Conservation (phyloP, 164 flowering plant genomes). For the Chimonanthus salicifolius region DNA sequence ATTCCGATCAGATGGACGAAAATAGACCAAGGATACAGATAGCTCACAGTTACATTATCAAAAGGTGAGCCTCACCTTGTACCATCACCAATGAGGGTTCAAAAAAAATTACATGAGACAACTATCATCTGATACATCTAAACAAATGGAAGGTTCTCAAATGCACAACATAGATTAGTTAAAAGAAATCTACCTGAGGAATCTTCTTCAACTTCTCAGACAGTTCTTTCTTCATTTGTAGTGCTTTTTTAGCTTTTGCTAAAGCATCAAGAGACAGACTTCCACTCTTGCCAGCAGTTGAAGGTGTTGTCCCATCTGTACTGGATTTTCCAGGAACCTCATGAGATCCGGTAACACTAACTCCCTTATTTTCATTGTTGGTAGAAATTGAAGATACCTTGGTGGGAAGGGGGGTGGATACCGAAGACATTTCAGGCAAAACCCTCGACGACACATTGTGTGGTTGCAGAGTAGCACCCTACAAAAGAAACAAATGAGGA, state of each 20-base stretch:
- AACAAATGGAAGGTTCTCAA: too few relatives aligned
- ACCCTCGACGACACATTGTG: conserved; percentile 27
- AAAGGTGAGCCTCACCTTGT: not conserved
- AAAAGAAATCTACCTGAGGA: conserved; percentile 47
- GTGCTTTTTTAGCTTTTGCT: conserved; percentile 85
- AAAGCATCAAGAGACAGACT: conserved; percentile 84
- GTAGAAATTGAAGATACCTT: conserved; percentile 99
- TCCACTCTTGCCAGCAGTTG: conserved; percentile 79
- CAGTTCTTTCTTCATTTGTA: conserved; percentile 82
- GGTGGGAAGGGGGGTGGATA: conserved; percentile 42
- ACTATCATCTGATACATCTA: too few relatives aligned
- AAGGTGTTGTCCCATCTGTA: conserved; percentile 93
- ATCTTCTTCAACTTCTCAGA: conserved; percentile 81
- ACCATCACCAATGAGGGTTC: too few relatives aligned
- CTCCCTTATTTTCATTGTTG: conserved; percentile 98
- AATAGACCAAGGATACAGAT: not conserved
- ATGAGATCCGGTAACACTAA: conserved; percentile 97
- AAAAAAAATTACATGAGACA: too few relatives aligned
- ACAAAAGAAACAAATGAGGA: conserved; percentile 7
- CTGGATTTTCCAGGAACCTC: conserved; percentile 99
- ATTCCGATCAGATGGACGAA: not conserved
- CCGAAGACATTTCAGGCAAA: conserved; percentile 31
- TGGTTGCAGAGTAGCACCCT: conserved; percentile 57
- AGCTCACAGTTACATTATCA: not conserved
- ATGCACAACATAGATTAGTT: too few relatives aligned